Base-by-base conservation (phyloP, 2,329 filamentous ascomycete genomes). In the Endocalyx cinctus region DNA sequence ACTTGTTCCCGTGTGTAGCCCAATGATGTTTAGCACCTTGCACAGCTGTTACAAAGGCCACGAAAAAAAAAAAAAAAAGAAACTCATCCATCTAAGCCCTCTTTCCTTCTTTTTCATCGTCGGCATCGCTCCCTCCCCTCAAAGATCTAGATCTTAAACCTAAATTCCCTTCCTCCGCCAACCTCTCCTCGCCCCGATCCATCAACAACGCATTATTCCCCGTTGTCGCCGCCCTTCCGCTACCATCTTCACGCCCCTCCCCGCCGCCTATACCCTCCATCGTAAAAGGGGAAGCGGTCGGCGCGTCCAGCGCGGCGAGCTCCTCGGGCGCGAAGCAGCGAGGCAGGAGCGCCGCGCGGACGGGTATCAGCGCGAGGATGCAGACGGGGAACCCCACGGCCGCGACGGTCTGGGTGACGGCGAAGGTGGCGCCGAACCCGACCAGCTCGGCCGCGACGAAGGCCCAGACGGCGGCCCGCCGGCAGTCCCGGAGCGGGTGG, bases 401-500 rank as follows among this genome's bases (percentile, higher is more conserved):
- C 3, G 84, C 85, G 31, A 89, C 82, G 0, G 85, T 89, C 62
- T 90, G 81, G 0, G 85, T 88, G 49, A 89, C 85, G 38, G 85
- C 84, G 55, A 90, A 88, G 0, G 85, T 90, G 15, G 80, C 84
- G 3, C 70, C 84, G 47, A 89, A 88, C 0, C 77, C 83, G 27
- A 81, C 16, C 4, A 89, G 60, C 58, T 88, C 79, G 20, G 87
- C 59, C 6, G 60, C 62, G 5, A 87, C 80, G 50, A 89, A 90
- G 4, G 62, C 59, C 82, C 83, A 88, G 41, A 88, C 66, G n/a
- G 79, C 76, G 11, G 51, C 48, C 23, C 77, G 73, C n/a, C 64
- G 60, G 18, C 86, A 62, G n/a, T 64, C 59, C 29, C 67, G 67
- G 2, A 89, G 66, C 0, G 82, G 81, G 42, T 82, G 72, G 1